Evolutionary conservation across 768 basidiomycete species (phyloP).

Genomic region (Dentipellis sp.): DNA sequence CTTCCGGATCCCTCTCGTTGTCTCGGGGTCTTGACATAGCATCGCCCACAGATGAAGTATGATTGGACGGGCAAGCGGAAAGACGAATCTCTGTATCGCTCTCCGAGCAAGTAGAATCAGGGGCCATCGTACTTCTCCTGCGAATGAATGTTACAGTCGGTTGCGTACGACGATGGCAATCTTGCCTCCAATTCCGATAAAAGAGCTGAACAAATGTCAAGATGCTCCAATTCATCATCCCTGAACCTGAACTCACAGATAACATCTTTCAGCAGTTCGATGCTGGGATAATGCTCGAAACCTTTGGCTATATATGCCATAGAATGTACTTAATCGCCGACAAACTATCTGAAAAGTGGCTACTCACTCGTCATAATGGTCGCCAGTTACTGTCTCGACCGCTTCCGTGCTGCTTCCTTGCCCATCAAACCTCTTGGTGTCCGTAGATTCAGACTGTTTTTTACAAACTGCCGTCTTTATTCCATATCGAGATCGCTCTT

Average conservation of each 20-base stretch:
- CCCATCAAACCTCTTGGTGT: too few relatives aligned
- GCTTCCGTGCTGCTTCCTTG: constrained; percentile 94
- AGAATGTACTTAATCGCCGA: background rate
- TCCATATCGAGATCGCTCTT: too few relatives aligned
- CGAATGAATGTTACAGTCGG: constrained; percentile 2
- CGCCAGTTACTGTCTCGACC: constrained; percentile 95
- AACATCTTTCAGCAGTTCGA: constrained; percentile 62
- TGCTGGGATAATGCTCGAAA: constrained; percentile 65
- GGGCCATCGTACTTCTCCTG: too few relatives aligned
- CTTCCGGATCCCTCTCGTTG: background rate
- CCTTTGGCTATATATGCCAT: constrained; percentile 56
- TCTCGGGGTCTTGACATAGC: background rate
- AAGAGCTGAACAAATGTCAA: constrained; percentile 83
- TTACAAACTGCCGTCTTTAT: too few relatives aligned
- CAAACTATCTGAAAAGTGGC: background rate
- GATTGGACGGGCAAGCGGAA: constrained; percentile 45
- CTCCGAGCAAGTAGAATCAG: too few relatives aligned
- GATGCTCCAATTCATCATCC: constrained; percentile 92
- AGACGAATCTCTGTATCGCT: constrained; percentile 27
- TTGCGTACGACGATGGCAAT: constrained; percentile 87
- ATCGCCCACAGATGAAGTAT: constrained; percentile 35
- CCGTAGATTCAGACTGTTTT: too few relatives aligned
- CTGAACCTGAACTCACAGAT: constrained; percentile 80
- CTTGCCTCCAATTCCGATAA: constrained; percentile 81
- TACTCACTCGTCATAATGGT: constrained; percentile 95